phyloP scores from a whole-genome alignment of 768 basidiomycete species.

The Hygrophorus russula region DNA sequence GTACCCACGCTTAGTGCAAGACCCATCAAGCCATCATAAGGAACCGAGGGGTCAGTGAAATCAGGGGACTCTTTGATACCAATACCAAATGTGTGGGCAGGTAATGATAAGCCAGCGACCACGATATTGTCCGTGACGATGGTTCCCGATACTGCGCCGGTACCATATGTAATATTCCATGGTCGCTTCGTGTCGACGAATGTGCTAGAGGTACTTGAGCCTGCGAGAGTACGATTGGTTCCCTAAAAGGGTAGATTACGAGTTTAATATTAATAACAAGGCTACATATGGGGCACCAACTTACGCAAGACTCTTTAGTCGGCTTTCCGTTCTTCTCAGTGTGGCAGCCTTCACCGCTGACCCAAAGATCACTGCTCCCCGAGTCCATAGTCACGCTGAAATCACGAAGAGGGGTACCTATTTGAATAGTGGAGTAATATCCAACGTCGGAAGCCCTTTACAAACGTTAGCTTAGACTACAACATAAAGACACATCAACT shows the following conservation, averaged over 20 bases:
- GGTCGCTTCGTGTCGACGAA: slow-evolving; percentile 40
- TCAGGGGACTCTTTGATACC: slow-evolving; percentile 46
- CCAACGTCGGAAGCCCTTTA: slow-evolving; percentile 31
- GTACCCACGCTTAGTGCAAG: slow-evolving; percentile 54
- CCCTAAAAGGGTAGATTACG: slow-evolving; percentile 7
- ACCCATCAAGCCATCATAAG: slow-evolving; percentile 72
- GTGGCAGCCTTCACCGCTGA: slow-evolving; percentile 44
- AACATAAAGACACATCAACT: slow-evolving; percentile 13
- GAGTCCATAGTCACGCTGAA: slow-evolving; percentile 62
- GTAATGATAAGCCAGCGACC: slow-evolving; percentile 50
- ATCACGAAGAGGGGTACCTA: slow-evolving; percentile 52
- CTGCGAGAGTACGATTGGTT: slow-evolving; percentile 39
- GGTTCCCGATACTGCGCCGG: slow-evolving; percentile 52
- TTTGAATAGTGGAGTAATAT: slow-evolving; percentile 45
- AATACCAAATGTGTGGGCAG: slow-evolving; percentile 57
- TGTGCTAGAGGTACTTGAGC: slow-evolving; percentile 46
- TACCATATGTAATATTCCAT: slow-evolving; percentile 60
- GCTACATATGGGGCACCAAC: slow-evolving; percentile 12
- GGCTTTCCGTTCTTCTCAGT: slow-evolving; percentile 25
- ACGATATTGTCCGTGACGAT: slow-evolving; percentile 52
- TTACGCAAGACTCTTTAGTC: slow-evolving; percentile 25
- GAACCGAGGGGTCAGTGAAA: slow-evolving; percentile 36
- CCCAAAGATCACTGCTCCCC: slow-evolving; percentile 61
- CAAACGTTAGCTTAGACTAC: background rate
- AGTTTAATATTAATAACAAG: background rate